These are phyloP conservation scores for Pythium rhizo-oryzae DNA, from an alignment of 352 stramenopile genomes.

Conservation along the genomic window DNA sequence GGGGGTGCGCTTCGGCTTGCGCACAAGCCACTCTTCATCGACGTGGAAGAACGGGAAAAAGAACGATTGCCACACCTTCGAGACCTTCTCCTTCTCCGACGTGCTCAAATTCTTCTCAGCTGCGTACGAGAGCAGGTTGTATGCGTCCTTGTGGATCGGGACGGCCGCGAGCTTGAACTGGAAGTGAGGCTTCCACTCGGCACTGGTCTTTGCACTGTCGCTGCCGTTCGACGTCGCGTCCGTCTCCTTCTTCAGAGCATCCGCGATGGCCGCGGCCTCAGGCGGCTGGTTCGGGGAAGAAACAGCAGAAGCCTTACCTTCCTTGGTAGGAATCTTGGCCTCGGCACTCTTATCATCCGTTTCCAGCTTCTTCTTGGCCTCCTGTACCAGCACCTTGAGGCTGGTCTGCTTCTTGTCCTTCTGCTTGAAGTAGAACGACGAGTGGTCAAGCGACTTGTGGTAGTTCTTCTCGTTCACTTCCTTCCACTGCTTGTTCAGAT, in stretches of 20 bases:
- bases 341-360: conserved; percentile 50
- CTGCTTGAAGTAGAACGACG: conserved; percentile 98
- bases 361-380: conserved; percentile 87
- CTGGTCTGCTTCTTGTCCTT: conserved; percentile 98
- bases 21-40: conserved; percentile 82
- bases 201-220: conserved; percentile 5
- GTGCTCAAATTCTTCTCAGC: conserved; percentile 83
- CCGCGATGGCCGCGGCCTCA: conserved; percentile 57
- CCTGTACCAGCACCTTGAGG: conserved; percentile 93
- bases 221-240: conserved; percentile 14
- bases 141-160: conserved; percentile 86
- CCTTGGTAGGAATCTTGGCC: conserved; percentile 28
- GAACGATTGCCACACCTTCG: conserved; percentile 82
- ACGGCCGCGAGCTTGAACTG: conserved; percentile 71
- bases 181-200: conserved; percentile 72
- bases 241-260: conserved; percentile 63
- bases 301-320: conserved; percentile 28
- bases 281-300: conserved; percentile 38
- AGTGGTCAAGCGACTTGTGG: conserved; percentile 98
- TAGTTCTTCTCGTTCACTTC: conserved; percentile 98
- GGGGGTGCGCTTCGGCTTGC: conserved; percentile 69
- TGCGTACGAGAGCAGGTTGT: conserved; percentile 75
- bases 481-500: conserved; percentile 98
- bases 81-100: conserved; percentile 84
- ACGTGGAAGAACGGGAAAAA: conserved; percentile 88